phyloP scores from a whole-genome alignment of 768 basidiomycete species.

The Leccinum fibrillosum region DNA sequence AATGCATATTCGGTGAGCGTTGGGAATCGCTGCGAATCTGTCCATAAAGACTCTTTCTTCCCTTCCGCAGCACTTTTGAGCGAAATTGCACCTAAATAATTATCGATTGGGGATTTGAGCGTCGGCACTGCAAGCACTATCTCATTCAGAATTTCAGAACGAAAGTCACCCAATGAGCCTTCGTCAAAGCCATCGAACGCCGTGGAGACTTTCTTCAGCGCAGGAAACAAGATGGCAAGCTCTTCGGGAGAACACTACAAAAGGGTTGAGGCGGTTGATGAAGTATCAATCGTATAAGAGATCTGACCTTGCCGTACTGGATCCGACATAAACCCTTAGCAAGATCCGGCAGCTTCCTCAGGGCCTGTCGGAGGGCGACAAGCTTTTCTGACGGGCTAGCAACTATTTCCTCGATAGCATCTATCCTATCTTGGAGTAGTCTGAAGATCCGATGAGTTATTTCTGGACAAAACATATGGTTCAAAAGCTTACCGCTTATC shows the following conservation, averaged over 20 bases:
- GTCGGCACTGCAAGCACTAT: conserved; percentile 68
- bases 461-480: background rate
- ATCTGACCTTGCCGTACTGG: conserved; percentile 81
- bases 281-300: background rate
- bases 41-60: conserved; percentile 71
- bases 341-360: conserved; percentile 82
- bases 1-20: conserved; percentile 54
- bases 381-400: conserved; percentile 59
- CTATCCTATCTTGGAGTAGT: conserved; percentile 67
- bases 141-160: conserved; percentile 63
- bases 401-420: conserved; percentile 83
- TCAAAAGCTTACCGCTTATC: conserved; percentile 53
- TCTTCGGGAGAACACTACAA: conserved; percentile 80
- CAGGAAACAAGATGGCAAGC: conserved; percentile 67
- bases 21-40: conserved; percentile 47
- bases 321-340: conserved; percentile 83
- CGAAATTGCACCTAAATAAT: conserved; percentile 54
- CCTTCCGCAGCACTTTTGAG: conserved; percentile 63
- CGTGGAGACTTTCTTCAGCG: conserved; percentile 66
- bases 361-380: conserved; percentile 60
- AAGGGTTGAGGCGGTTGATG: background rate
- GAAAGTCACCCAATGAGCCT: conserved; percentile 52
- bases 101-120: conserved; percentile 50
- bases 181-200: conserved; percentile 52
- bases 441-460: conserved; percentile 37